Evolutionary conservation across 441 rosid genomes (phyloP).

Genomic region (Erodium texanum): DNA sequence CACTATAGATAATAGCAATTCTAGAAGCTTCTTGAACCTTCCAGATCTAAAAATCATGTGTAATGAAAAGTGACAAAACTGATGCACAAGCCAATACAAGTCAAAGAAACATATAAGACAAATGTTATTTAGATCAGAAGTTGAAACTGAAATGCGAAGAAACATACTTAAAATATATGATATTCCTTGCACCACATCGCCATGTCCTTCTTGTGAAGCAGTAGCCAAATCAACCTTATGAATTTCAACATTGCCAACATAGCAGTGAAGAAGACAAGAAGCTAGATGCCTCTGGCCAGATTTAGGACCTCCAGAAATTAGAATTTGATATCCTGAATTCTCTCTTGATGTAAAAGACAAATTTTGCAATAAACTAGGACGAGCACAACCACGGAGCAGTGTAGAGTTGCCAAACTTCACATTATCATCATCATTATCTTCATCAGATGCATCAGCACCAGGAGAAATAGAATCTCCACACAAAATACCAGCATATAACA

Average conservation of each 20-base stretch:
- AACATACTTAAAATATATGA: constrained; percentile 72
- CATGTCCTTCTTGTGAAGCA: constrained; percentile 85
- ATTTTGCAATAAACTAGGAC: constrained; percentile 25
- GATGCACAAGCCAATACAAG: not conserved
- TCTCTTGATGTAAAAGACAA: constrained; percentile 35
- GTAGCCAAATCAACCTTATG: constrained; percentile 90
- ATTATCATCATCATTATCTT: constrained; percentile 27
- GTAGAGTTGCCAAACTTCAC: constrained; percentile 20
- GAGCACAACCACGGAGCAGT: constrained; percentile 22
- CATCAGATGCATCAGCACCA: constrained; percentile 31
- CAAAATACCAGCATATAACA: constrained; percentile 52
- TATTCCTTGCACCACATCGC: constrained; percentile 78
- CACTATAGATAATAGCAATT: too few relatives aligned
- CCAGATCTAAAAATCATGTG: too few relatives aligned
- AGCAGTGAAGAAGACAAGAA: constrained; percentile 84
- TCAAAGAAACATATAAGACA: not conserved
- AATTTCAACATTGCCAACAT: constrained; percentile 69
- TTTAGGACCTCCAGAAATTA: constrained; percentile 71
- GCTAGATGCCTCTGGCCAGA: constrained; percentile 93
- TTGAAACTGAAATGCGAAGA: constrained; percentile 11
- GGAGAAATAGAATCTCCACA: constrained; percentile 37
- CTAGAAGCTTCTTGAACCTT: too few relatives aligned
- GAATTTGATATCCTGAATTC: constrained; percentile 57
- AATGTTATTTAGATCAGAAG: not conserved
- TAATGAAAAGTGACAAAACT: not conserved